Base-by-base conservation (phyloP, 2,329 filamentous ascomycete genomes). In the Tympanopsis confertula region DNA sequence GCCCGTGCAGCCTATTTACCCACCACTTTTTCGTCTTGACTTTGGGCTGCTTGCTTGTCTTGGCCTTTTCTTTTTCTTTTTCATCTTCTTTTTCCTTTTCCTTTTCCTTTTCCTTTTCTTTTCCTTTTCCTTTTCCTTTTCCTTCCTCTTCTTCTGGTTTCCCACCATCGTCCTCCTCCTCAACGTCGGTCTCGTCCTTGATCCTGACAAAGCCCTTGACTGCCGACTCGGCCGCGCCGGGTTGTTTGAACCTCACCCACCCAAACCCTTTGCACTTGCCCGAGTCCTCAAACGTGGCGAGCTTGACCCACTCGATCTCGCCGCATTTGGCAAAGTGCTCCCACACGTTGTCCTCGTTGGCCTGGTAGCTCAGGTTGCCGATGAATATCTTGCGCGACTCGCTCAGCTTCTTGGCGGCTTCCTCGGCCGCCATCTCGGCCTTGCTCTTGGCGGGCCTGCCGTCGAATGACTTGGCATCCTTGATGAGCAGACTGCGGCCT, bases 211-310 rank as follows among this genome's bases (percentile, higher is more conserved):
- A 95, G 1, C 89, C 89, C 54, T 78, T 80, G 45, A 94, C 86
- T 3, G 84, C 85, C 50, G 71, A 72, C 36, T 79, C 74, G 0
- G 86, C 86, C 1, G 82, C 74, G 40, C 84, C 78, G 10, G 88
- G 54, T 37, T 87, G 78, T 53, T 81, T 79, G 59, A 96, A 98
- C 43, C 85, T 85, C 43, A 98, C 78, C 88, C 91, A 98, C 4
- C 82, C 91, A 61, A 82, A 98, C 14, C 91, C 93, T 64, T 96
- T 96, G 67, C 91, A 98, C 64, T 96, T 98, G 32, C 91, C 91
- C 15, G 82, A 82, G 57, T 98, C 93, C 58, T 96, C 86, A 54
- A 98, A 98, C 1, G 88, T 94, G 3, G 91, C 91, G 47, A 96
- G 68, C 61, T 94, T 89, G 45, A 86, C 73, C 63, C 84, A 84